Base-by-base conservation (phyloP, 2,329 filamentous ascomycete species). In the Colletotrichum musicola region DNA sequence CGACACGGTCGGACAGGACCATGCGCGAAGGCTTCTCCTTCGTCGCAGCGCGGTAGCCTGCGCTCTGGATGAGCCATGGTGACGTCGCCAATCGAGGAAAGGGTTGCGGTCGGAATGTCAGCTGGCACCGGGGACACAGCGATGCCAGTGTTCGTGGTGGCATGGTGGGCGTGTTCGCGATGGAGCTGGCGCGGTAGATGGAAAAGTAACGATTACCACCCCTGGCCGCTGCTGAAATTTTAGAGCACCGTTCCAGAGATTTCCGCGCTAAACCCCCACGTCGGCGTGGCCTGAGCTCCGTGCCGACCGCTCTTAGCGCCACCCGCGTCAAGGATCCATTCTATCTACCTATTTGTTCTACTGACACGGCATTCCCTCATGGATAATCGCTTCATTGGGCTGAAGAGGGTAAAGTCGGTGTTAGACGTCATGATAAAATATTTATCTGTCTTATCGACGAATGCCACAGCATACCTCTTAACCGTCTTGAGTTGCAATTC, bases 1-100 rank as follows among this genome's bases (percentile, higher is more conserved):
- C 80, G 25, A 89, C 87, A 53, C 80, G 81, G 71, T 88, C 83
- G 9, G 88, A 88, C 6, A 90, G 81, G 35, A 87, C 83, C 87
- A 89, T 89, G 58, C 88, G 86, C 49, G 86, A 87, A 42, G 88
- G 84, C 62, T 80, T 78, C 66, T 77, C 70, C 64, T 75, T 79
- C 60, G 73, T 71, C 27, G 74, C 75, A 59, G 76, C 75, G 20
- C 76, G 79, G 47, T 79, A 78, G 62, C 78, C 75, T 71, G 79
- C 77, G 61, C 81, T 79, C 67, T 79, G 78, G 35, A 73, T 68
- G 35, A 78, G 67, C 72, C 76, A 81, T 78, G 79, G 73, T 67
- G 77, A 78, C 20, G 64, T 60, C 22, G 64, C 51, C 40, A 65
- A 42, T 12, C 62, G 68, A 14, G 61, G 56, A n/a, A 67, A 54